Base-by-base conservation (phyloP, 495 filamentous ascomycete species). In the Thermothielavioides terrestris region DNA sequence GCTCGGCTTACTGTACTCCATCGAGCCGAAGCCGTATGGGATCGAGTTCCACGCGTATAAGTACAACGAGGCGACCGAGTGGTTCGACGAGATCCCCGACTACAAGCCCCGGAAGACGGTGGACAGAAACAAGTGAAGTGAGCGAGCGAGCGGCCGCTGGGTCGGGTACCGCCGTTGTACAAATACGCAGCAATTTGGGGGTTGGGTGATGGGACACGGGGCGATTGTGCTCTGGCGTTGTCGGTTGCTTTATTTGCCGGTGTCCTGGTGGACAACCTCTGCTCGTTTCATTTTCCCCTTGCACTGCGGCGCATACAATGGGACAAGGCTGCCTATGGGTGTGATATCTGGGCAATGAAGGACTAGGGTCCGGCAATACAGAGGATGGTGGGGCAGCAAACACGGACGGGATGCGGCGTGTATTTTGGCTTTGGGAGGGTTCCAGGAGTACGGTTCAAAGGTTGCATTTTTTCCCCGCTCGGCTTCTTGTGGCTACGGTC, bases 21-120 rank as follows among this genome's bases (percentile, higher is more conserved):
- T 98, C 42, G 91, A 98, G 63, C 92, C 92, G 51, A 97, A 95
- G 74, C 92, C 92, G 3, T 98, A 98, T 58, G 92, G 92, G 0
- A 90, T 95, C 49, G 92, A 94, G 40, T 96, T 96, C 66, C 88
- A 88, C 63, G 91, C 89, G 1, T 97, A 94, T 69, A 76, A 78
- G 41, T 96, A 95, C 69, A 87, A 96, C 59, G 71, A 82, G 30
- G 69, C 73, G 18, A 77, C 59, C 18, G 82, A 83, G 42, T 87
- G 82, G 81, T 98, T 98, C 57, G 82, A 94, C 50, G 77, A 87
- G 56, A 67, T 88, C 28, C 86, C 83, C 4, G 72, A 87, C 47
- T 95, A 88, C 63, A 76, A 85, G 66, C 72, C 89, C 32, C 70
- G 73, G 50, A 76, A 74, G 59, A 77, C 83, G 26, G 64, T 69